Percentiles rank a stretch among this genome's conserved stretches.
phyloP scores from a whole-genome alignment of 2,329 filamentous ascomycete species.

The Tricladium varicosporioides region DNA sequence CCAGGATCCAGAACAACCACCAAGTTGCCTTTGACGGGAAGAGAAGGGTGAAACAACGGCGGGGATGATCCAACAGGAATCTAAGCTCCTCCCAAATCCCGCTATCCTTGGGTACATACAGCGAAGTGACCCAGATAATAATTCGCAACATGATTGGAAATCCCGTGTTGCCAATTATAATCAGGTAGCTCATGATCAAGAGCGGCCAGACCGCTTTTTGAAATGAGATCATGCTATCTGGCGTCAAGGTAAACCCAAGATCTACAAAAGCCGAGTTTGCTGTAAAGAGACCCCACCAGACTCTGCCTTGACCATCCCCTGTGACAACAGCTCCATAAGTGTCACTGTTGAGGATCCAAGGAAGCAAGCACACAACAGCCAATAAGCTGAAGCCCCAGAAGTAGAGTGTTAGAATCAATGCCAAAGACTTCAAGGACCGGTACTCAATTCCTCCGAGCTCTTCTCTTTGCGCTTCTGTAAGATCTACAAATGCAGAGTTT shows the following conservation, averaged over 20 bases:
- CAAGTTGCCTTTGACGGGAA: conserved; percentile 90
- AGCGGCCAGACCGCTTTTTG: conserved; percentile 73
- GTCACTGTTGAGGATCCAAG: conserved; percentile 71
- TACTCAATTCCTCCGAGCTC: conserved; percentile 97
- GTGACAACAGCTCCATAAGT: conserved; percentile 67
- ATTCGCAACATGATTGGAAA: conserved; percentile 94
- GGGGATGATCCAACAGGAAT: conserved; percentile 90
- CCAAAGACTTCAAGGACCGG: conserved; percentile 82
- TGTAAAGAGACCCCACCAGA: conserved; percentile 94
- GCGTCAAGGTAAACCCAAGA: conserved; percentile 87
- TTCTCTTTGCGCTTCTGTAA: conserved; percentile 88
- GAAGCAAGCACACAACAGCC: conserved; percentile 69
- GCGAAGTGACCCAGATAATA: conserved; percentile 80
- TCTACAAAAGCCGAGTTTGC: conserved; percentile 89
- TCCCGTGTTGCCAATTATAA: conserved; percentile 92
- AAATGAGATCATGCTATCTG: conserved; percentile 92
- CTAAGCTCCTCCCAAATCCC: conserved; percentile 85
- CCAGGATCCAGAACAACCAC: conserved; percentile 89
- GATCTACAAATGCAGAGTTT: conserved; percentile 87
- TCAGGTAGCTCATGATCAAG: conserved; percentile 77
- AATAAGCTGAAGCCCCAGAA: conserved; percentile 81
- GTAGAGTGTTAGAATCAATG: conserved; percentile 74
- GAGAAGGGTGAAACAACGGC: conserved; percentile 91
- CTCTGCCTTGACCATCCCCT: conserved; percentile 57
- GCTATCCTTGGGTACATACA: conserved; percentile 61